phyloP scores from a whole-genome alignment of 2,329 filamentous ascomycete species.

The Neopestalotiopsis clavispora region DNA sequence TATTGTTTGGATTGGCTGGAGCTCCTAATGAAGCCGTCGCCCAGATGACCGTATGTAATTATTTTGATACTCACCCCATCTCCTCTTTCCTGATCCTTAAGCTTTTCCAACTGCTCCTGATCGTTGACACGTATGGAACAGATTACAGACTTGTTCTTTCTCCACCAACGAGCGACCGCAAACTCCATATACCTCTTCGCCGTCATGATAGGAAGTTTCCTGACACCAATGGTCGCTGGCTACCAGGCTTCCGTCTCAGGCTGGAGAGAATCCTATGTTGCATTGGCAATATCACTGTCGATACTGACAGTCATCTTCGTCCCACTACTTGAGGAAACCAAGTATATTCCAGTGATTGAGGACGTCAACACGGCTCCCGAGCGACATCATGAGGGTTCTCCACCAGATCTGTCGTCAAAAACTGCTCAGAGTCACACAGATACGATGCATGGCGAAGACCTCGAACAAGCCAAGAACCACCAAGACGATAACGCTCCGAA shows the following conservation, averaged over 20 bases:
- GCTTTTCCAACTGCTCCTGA: not conserved
- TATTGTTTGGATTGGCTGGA: not conserved
- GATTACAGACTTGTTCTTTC: constrained; percentile 54
- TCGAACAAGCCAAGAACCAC: not conserved
- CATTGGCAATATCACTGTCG: not conserved
- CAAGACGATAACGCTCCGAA: no score
- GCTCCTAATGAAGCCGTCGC: not conserved
- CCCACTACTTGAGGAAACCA: not conserved
- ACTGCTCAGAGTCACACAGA: not conserved
- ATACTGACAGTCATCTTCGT: not conserved
- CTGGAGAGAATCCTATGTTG: constrained; percentile 41
- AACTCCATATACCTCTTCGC: constrained; percentile 51
- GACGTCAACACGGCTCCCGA: not conserved
- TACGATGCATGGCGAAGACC: not conserved
- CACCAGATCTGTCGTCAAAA: not conserved
- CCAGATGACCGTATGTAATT: not conserved
- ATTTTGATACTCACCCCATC: not conserved
- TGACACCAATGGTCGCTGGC: constrained; percentile 45
- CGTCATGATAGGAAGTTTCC: constrained; percentile 37
- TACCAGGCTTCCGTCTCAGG: constrained; percentile 38
- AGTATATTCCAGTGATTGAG: not conserved
- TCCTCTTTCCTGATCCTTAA: not conserved
- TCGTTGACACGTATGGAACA: constrained; percentile 26
- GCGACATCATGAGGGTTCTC: rapidly evolving
- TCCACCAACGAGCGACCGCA: constrained; percentile 51